These are phyloP conservation scores for Termitomyces sp. DNA, from an alignment of 768 basidiomycete species.

Conservation along the genomic window DNA sequence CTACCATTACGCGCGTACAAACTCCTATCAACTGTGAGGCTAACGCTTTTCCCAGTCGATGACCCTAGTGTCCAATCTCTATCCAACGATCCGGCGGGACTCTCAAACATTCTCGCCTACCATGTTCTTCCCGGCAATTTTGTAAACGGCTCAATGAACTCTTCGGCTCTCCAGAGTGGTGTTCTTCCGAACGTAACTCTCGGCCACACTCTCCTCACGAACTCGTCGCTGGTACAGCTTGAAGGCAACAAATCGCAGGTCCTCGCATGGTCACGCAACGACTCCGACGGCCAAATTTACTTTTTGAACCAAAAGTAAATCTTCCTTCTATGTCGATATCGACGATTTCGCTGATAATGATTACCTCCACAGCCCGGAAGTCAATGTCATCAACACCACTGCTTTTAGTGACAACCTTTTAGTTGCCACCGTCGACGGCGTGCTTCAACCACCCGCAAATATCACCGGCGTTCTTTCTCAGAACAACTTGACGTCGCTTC, in stretches of 20 bases:
- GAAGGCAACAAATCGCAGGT: slow-evolving; percentile 60
- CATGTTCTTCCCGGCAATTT: slow-evolving; percentile 19
- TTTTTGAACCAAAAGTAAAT: slow-evolving; percentile 49
- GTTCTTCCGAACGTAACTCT: slow-evolving; percentile 56
- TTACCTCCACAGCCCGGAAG: slow-evolving; percentile 7
- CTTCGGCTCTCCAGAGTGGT: slow-evolving; percentile 29
- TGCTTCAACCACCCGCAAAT: slow-evolving; percentile 51
- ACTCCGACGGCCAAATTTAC: slow-evolving; percentile 32
- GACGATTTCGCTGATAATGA: not conserved
- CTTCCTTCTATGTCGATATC: not conserved
- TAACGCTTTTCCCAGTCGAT: slow-evolving; percentile 9
- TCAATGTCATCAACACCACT: slow-evolving; percentile 34
- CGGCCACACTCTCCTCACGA: slow-evolving; percentile 59
- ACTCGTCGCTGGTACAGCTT: slow-evolving; percentile 42
- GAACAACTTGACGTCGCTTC: slow-evolving; percentile 39
- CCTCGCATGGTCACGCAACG: slow-evolving; percentile 39
- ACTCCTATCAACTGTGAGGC: not conserved
- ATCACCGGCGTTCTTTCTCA: slow-evolving; percentile 37
- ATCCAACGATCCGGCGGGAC: not conserved
- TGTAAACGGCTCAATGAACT: slow-evolving; percentile 7
- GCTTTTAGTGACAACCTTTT: slow-evolving; percentile 30
- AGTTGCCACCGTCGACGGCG: slow-evolving; percentile 45
- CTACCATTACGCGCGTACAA: too few relatives aligned
- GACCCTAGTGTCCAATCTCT: slow-evolving; percentile 1
- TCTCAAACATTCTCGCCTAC: slow-evolving; percentile 16